These are phyloP conservation scores for Globisporangium barbulae DNA, from an alignment of 352 stramenopile species.

Conservation along the genomic window DNA sequence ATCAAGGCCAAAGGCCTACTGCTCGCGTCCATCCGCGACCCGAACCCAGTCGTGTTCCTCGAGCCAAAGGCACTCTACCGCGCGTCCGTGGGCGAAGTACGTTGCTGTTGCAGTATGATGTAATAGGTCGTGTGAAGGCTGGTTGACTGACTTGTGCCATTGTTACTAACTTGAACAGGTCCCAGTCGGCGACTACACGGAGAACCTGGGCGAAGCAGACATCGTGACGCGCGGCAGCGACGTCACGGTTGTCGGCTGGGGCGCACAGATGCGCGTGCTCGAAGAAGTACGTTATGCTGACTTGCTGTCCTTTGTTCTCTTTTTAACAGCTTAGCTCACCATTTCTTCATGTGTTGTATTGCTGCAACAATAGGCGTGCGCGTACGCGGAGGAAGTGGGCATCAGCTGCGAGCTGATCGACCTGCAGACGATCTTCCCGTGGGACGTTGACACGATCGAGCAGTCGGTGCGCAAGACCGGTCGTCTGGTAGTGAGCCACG, in stretches of 20 bases:
- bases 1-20: constrained; percentile 96
- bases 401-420: constrained; percentile 98
- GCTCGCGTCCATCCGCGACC: constrained; percentile 93
- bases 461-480: constrained; percentile 97
- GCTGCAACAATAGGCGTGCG: constrained; percentile 76
- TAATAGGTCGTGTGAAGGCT: not conserved
- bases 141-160: constrained; percentile 3
- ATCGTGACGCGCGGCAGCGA: constrained; percentile 91
- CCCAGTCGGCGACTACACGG: constrained; percentile 93
- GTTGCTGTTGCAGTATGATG: not conserved
- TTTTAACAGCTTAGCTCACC: not conserved
- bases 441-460: constrained; percentile 94
- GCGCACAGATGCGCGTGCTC: constrained; percentile 76
- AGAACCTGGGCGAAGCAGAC: constrained; percentile 93
- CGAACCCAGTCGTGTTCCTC: constrained; percentile 97
- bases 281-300: not conserved
- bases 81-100: constrained; percentile 91
- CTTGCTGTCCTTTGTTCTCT: not conserved
- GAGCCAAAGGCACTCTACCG: constrained; percentile 98
- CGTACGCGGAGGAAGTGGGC: constrained; percentile 88
- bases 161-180: constrained; percentile 36
- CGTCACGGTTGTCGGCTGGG: constrained; percentile 95
- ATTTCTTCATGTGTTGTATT: not conserved
- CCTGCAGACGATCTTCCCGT: constrained; percentile 97
- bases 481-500: constrained; percentile 95